phyloP scores from a whole-genome alignment of 1,139 yeast genomes.

The Blastobotrys serpentis region DNA sequence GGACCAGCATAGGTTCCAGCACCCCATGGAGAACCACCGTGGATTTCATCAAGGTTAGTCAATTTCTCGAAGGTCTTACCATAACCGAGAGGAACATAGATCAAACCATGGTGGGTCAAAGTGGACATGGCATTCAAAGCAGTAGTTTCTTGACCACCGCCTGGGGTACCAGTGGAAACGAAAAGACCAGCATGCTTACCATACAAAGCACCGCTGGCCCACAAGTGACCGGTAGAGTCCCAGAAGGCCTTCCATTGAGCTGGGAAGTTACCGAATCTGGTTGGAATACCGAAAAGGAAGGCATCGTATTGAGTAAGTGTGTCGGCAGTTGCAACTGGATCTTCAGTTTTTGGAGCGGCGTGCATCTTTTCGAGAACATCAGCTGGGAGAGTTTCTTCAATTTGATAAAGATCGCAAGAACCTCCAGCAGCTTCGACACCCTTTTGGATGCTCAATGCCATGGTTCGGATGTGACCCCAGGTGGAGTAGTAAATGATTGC shows the following conservation, averaged over 20 bases:
- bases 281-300: constrained; percentile 77
- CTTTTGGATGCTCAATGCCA: constrained; percentile 56
- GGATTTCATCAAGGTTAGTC: constrained; percentile 63
- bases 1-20: constrained; percentile 78
- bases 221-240: constrained; percentile 79
- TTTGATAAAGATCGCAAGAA: constrained; percentile 62
- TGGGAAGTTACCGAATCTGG: constrained; percentile 79
- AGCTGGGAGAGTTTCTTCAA: constrained; percentile 71
- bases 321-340: constrained; percentile 58
- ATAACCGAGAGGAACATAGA: constrained; percentile 79
- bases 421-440: constrained; percentile 69
- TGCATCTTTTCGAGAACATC: constrained; percentile 61
- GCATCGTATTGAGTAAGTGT: constrained; percentile 67
- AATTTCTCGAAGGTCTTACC: constrained; percentile 58
- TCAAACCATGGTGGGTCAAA: constrained; percentile 75
- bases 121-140: constrained; percentile 63
- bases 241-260: constrained; percentile 81
- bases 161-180: constrained; percentile 76
- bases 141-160: constrained; percentile 83
- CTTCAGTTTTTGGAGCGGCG: constrained; percentile 67
- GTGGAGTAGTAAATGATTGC: constrained; percentile 57
- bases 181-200: constrained; percentile 79
- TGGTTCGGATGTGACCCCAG: constrained; percentile 57
- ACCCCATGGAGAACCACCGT: constrained; percentile 89
- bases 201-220: constrained; percentile 72